Percentiles rank a stretch among this genome's conserved stretches.
phyloP scores from a whole-genome alignment of 257 asterid species.

The Nicotiana sylvestris region DNA sequence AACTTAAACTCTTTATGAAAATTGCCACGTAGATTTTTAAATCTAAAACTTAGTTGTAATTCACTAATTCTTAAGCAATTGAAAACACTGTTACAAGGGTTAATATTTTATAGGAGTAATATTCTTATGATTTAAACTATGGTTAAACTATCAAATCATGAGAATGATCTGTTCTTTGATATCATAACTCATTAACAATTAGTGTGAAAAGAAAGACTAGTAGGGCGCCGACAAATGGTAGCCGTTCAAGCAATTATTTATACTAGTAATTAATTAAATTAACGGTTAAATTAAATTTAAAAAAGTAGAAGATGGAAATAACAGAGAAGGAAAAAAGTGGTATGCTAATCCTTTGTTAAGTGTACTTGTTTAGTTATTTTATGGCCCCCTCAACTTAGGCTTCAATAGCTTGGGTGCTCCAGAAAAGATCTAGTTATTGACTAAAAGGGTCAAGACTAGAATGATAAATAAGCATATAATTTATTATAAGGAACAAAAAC shows the following conservation, averaged over 20 bases:
- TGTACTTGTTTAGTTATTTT: not conserved
- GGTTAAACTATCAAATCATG: conserved; percentile 20
- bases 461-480: not conserved
- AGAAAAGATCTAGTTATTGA: conserved; percentile 2
- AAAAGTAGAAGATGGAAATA: not conserved
- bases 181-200: not conserved
- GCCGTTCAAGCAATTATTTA: not conserved
- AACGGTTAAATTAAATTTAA: not conserved
- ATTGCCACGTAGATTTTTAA: too few relatives aligned
- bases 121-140: not conserved
- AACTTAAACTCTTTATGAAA: too few relatives aligned
- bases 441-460: not conserved
- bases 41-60: not conserved
- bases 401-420: not conserved
- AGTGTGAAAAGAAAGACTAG: conserved; percentile 1
- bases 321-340: not conserved
- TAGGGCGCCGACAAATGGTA: not conserved
- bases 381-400: not conserved
- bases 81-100: not conserved
- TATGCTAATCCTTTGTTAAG: not conserved
- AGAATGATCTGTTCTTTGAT: not conserved
- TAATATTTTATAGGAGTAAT: not conserved
- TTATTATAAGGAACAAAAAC: not conserved
- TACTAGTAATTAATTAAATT: not conserved
- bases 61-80: not conserved